phyloP scores from a whole-genome alignment of 1,284 basidiomycete species.

The Tilletiopsis washingtonensis region DNA sequence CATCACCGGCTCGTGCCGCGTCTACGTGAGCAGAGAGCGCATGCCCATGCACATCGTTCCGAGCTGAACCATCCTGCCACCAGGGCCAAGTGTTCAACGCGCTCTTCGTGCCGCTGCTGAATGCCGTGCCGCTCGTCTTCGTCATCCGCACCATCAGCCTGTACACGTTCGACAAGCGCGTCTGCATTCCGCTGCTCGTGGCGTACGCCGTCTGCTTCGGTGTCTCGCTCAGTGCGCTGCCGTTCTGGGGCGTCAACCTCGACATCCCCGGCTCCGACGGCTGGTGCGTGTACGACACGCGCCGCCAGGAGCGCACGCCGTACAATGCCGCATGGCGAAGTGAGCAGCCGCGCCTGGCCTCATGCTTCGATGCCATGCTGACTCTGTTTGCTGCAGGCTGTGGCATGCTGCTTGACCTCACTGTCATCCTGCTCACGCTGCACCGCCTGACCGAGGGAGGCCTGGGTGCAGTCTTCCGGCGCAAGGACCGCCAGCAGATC shows the following conservation, averaged over 20 bases:
- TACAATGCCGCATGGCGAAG: constrained; percentile 10
- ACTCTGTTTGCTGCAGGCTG: constrained; percentile 15
- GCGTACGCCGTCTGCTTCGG: constrained; percentile 10
- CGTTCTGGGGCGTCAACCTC: constrained; percentile 14
- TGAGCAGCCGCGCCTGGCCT: no score
- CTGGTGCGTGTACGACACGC: constrained; percentile 17
- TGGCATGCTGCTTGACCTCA: constrained; percentile 12
- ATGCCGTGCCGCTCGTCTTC: constrained; percentile 15
- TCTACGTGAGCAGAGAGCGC: no score
- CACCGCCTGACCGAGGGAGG: constrained; percentile 21
- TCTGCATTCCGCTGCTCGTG: constrained; percentile 10
- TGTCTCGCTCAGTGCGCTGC: constrained; percentile 7
- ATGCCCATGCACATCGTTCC: no score
- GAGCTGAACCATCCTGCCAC: constrained; percentile 11
- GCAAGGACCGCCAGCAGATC: constrained; percentile 2
- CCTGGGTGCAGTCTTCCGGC: constrained; percentile 7
- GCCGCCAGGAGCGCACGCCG: constrained; percentile 5
- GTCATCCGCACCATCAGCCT: constrained; percentile 19
- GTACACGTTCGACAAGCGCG: constrained; percentile 12
- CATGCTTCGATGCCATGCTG: no score
- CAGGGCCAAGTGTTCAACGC: constrained; percentile 14
- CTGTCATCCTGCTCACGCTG: constrained; percentile 16
- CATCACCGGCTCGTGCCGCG: no score
- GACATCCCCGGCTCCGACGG: constrained; percentile 9
- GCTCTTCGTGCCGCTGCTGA: constrained; percentile 9